Percentiles rank a stretch among this genome's conserved stretches.
phyloP scores from a whole-genome alignment of 1,139 yeast genomes.

The Scheffersomyces lignicola region DNA sequence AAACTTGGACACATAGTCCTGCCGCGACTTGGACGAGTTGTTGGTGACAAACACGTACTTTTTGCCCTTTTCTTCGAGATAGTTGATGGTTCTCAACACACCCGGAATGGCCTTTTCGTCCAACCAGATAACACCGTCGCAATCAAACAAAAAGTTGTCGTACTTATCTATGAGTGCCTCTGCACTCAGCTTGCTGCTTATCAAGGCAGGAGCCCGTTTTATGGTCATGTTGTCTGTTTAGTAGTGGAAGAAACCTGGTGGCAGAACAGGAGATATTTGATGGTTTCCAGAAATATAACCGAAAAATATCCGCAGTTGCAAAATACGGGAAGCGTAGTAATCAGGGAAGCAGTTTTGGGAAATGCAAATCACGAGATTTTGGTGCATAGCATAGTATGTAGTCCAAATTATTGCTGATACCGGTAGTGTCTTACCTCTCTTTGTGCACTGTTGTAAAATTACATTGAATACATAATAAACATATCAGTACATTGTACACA shows the following conservation, averaged over 20 bases:
- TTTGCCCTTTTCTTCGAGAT: constrained; percentile 44
- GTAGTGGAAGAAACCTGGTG: not conserved
- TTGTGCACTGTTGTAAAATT: too few relatives aligned
- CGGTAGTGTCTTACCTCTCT: too few relatives aligned
- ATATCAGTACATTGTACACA: too few relatives aligned
- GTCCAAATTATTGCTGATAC: not conserved
- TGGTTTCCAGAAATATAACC: too few relatives aligned
- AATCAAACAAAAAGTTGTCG: constrained; percentile 86
- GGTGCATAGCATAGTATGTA: too few relatives aligned
- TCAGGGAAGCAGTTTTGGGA: too few relatives aligned
- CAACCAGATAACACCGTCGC: constrained; percentile 93
- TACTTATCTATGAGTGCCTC: constrained; percentile 56
- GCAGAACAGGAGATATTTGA: too few relatives aligned
- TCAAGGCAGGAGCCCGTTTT: constrained; percentile 13
- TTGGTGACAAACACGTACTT: constrained; percentile 39
- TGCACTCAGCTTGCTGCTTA: constrained; percentile 49
- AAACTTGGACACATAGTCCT: constrained; percentile 34
- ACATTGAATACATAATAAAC: too few relatives aligned
- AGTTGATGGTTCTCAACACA: constrained; percentile 63
- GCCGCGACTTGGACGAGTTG: constrained; percentile 39
- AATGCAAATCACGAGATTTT: too few relatives aligned
- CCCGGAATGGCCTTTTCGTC: constrained; percentile 75
- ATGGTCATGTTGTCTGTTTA: constrained; percentile 10
- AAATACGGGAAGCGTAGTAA: too few relatives aligned
- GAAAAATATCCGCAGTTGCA: too few relatives aligned